A percentile compares a stretch with the other conserved stretches of the same genome.
Conservation (phyloP, 164 flowering plant genomes). For the Hamamelis virginiana region DNA sequence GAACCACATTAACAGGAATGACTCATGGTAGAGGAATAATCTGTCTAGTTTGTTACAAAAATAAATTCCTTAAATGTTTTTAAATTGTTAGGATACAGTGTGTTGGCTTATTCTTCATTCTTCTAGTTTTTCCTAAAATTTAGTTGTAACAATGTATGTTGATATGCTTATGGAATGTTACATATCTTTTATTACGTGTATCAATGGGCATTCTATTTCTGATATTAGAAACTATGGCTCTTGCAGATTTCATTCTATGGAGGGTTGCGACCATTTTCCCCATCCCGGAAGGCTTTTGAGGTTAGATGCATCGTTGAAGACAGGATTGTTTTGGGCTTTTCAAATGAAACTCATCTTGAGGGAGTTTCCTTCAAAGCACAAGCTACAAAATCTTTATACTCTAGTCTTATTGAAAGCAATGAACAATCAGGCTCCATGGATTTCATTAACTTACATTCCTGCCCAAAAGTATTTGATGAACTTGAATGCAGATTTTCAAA, state of each 20-base stretch:
- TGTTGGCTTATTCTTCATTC: neutral
- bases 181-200: too few relatives aligned
- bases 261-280: constrained; percentile 29
- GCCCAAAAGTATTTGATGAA: constrained; percentile 21
- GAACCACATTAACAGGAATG: neutral
- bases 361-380: constrained; percentile 38
- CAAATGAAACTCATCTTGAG: constrained; percentile 28
- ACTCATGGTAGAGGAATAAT: neutral
- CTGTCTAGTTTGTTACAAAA: neutral
- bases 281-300: constrained; percentile 33
- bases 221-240: constrained; percentile 12
- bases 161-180: too few relatives aligned
- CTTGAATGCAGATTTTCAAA: constrained; percentile 19
- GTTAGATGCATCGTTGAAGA: constrained; percentile 31
- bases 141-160: too few relatives aligned
- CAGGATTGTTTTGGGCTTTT: constrained; percentile 23
- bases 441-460: constrained; percentile 13
- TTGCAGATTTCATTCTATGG: constrained; percentile 50
- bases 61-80: neutral
- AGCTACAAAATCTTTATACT: constrained; percentile 30
- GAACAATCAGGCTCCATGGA: constrained; percentile 25
- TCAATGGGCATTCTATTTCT: neutral
- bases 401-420: constrained; percentile 27
- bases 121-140: neutral
- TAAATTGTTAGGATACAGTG: neutral